Percentiles rank a stretch among this genome's conserved stretches.
Evolutionary conservation across 2,329 filamentous ascomycete species (phyloP).

Genomic region (Aaosphaeria arxii): DNA sequence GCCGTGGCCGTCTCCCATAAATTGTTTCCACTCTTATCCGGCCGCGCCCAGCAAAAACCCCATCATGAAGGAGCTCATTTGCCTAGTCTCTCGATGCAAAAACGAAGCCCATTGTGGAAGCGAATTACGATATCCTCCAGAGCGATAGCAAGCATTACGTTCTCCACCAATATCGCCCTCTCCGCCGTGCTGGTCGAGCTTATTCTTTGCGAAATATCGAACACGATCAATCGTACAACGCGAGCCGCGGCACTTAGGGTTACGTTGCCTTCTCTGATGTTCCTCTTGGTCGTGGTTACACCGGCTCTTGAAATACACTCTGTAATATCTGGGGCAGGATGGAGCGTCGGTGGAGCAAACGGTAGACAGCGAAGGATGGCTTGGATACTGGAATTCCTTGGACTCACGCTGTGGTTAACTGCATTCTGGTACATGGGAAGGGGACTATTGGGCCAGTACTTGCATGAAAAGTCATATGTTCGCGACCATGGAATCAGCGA

Average conservation of each 20-base stretch:
- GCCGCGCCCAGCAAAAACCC: conserved; percentile 54
- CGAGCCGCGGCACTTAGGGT: conserved; percentile 65
- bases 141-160: conserved; percentile 59
- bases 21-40: conserved; percentile 71
- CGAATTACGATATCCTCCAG: conserved; percentile 35
- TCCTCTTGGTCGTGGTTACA: conserved; percentile 70
- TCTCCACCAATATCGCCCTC: conserved; percentile 73
- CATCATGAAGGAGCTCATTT: conserved; percentile 62
- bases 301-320: conserved; percentile 77
- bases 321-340: conserved; percentile 56
- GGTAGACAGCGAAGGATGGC: conserved; percentile 58
- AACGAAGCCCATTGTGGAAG: conserved; percentile 29
- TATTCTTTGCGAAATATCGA: conserved; percentile 80
- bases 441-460: conserved; percentile 56
- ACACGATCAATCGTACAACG: conserved; percentile 66
- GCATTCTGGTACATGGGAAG: conserved; percentile 74
- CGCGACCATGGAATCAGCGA: conserved; percentile 50
- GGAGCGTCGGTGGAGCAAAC: conserved; percentile 59
- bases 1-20: conserved; percentile 62
- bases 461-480: conserved; percentile 45
- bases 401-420: conserved; percentile 68
- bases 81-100: conserved; percentile 38
- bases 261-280: conserved; percentile 68
- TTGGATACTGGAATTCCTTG: conserved; percentile 61
- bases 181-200: conserved; percentile 76